Evolutionary conservation across 495 filamentous ascomycete species (phyloP), one percentile per base, ranked within the genome.

Genomic region (Elasticomyces elasticus): DNA sequence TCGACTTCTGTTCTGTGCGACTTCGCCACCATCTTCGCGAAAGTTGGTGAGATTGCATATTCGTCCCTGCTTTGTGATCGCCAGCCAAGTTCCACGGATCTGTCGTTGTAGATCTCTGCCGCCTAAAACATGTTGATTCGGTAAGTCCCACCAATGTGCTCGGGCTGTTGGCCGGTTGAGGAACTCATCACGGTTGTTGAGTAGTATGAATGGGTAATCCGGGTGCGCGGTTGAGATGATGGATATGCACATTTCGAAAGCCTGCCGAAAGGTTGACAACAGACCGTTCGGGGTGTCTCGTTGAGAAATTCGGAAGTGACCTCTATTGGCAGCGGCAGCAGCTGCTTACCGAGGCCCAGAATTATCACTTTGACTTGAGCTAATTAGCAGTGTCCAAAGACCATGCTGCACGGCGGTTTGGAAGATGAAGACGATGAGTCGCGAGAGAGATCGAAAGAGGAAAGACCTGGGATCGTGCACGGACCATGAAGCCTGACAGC

Each of bases 141-240:
- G 81, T 20, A 68, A 48, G 28, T 73, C 78, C 92, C 92, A 99
- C 84, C 86, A 96, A 59, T 83, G 74, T 53, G 85, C 87, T 23
- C 78, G 74, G 44, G 82, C 82, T 15, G 92, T 99, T 47, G 92
- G 89, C 20, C 92, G 87, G 43, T 80, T 77, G 49, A 99, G 85
- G 69, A 84, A 97, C 74, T 97, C 84, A 81, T 99, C 92, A 64
- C 92, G 79, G 66, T 99, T 99, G 71, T 89, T 84, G 66, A 96
- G 74, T 46, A 94, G 74, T 62, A 99, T 89, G 47, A 97, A 74
- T 12, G 89, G 79, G 70, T 96, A 99, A 48, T 79, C 71, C 9
- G 94, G 94, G 67, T 99, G 92, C 28, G 86, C 79, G 3, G 90
- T 96, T 33, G 94, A 89, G 42, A 94, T 66, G 26, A 97, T 74